phyloP scores from a whole-genome alignment of 2,329 filamentous ascomycete species.

The Aspergillus carbonarius region DNA sequence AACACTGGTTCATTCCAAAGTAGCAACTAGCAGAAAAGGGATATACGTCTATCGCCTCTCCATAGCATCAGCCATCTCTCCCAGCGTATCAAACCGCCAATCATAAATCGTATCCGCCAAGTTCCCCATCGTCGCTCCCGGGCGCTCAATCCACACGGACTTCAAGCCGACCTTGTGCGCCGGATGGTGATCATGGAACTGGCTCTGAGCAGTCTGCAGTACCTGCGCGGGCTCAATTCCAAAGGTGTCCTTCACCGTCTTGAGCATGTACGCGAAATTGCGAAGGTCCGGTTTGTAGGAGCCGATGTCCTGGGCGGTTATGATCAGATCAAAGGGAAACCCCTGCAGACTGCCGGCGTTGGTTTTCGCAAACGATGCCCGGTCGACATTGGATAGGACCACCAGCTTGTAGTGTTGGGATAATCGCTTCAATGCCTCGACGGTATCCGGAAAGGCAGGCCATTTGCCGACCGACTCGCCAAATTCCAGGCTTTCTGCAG shows the following conservation, averaged over 20 bases:
- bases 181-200: constrained; percentile 67
- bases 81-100: constrained; percentile 60
- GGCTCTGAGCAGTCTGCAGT: constrained; percentile 67
- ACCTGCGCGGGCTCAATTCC: constrained; percentile 58
- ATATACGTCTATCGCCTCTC: neutral
- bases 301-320: constrained; percentile 70
- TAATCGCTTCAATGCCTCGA: constrained; percentile 53
- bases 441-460: constrained; percentile 58
- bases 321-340: constrained; percentile 60
- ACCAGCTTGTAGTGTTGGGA: constrained; percentile 55
- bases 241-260: constrained; percentile 53
- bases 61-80: constrained; percentile 58
- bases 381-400: constrained; percentile 59
- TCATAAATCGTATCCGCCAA: constrained; percentile 44
- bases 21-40: too few relatives aligned
- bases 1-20: neutral
- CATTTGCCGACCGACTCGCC: constrained; percentile 52
- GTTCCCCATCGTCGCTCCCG: constrained; percentile 44
- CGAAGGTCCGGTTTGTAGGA: constrained; percentile 65
- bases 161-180: constrained; percentile 60
- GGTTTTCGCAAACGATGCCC: constrained; percentile 50
- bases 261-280: constrained; percentile 68
- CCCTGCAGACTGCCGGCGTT: constrained; percentile 51
- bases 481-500: constrained; percentile 46
- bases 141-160: constrained; percentile 63